phyloP scores from a whole-genome alignment of 208 protist species.

The Crithidia fasciculata region DNA sequence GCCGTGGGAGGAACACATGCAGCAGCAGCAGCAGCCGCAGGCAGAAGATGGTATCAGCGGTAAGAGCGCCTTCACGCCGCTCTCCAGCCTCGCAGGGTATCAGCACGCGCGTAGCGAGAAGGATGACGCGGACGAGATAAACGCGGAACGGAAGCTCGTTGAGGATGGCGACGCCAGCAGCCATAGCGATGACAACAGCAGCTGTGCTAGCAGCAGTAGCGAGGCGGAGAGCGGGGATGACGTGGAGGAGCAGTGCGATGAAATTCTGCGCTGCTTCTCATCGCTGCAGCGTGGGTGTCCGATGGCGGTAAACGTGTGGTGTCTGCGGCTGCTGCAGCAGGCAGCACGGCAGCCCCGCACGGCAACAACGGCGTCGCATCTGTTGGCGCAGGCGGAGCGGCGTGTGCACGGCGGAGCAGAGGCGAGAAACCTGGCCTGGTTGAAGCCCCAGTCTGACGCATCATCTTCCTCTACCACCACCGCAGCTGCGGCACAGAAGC shows the following conservation, averaged over 20 bases:
- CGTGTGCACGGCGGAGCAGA: not conserved
- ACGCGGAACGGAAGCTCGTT: not conserved
- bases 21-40: not conserved
- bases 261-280: slow-evolving; percentile 28
- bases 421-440: not conserved
- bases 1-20: not conserved
- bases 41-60: not conserved
- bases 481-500: not conserved
- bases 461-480: no score
- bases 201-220: not conserved
- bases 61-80: slow-evolving; percentile 6
- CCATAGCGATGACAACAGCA: not conserved
- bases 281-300: slow-evolving; percentile 24
- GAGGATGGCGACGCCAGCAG: not conserved
- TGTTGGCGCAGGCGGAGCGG: slow-evolving; percentile 20
- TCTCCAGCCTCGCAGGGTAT: slow-evolving; percentile 6
- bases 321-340: slow-evolving; percentile 28
- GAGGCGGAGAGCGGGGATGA: slow-evolving; percentile 4
- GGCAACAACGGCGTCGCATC: slow-evolving; percentile 1
- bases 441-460: not conserved
- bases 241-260: slow-evolving; percentile 27
- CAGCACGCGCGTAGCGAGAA: not conserved
- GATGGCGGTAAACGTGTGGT: slow-evolving; percentile 31
- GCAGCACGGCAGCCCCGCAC: slow-evolving; percentile 20
- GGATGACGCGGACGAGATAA: not conserved